These are phyloP conservation scores for Diplosphaera chodatii DNA, from an alignment of 139 green algal species.

Conservation along the genomic window DNA sequence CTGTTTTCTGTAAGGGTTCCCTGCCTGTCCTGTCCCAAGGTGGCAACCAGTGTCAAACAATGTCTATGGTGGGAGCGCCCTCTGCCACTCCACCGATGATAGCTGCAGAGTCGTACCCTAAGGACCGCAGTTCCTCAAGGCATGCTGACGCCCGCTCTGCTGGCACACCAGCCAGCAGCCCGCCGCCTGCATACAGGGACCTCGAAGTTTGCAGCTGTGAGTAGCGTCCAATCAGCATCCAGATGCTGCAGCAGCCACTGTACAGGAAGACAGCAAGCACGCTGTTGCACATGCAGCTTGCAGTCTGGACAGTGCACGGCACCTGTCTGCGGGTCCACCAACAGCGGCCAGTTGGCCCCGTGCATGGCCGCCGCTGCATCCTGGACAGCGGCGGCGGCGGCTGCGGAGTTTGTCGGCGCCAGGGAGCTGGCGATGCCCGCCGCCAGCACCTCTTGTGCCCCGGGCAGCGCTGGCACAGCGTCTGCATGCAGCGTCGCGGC, in stretches of 20 bases:
- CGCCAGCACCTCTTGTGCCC: constrained; percentile 35
- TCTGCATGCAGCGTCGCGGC: constrained; percentile 26
- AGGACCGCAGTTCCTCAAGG: constrained; percentile 29
- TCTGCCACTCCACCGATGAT: constrained; percentile 5
- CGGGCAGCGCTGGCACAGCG: constrained; percentile 52
- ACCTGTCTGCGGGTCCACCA: constrained; percentile 82
- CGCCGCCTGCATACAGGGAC: constrained; percentile 20
- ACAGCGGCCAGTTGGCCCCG: constrained; percentile 29
- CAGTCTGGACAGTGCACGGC: constrained; percentile 15
- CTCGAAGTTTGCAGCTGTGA: no score
- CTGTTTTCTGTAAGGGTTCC: no score
- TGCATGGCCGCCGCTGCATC: background rate
- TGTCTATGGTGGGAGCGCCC: background rate
- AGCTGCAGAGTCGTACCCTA: constrained; percentile 42
- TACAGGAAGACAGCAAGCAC: background rate
- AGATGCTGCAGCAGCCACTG: no score
- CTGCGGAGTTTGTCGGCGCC: constrained; percentile 48
- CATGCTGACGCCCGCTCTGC: constrained; percentile 24
- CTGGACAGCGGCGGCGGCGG: constrained; percentile 11
- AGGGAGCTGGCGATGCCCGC: constrained; percentile 52
- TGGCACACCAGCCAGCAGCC: constrained; percentile 58
- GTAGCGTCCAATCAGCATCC: no score
- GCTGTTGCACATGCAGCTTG: background rate
- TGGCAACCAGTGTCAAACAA: no score
- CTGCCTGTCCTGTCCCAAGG: no score